A percentile compares a stretch with the other conserved stretches of the same genome.
phyloP scores from a whole-genome alignment of 371 early-diverging fungal species.

The Actinomucor elegans region DNA sequence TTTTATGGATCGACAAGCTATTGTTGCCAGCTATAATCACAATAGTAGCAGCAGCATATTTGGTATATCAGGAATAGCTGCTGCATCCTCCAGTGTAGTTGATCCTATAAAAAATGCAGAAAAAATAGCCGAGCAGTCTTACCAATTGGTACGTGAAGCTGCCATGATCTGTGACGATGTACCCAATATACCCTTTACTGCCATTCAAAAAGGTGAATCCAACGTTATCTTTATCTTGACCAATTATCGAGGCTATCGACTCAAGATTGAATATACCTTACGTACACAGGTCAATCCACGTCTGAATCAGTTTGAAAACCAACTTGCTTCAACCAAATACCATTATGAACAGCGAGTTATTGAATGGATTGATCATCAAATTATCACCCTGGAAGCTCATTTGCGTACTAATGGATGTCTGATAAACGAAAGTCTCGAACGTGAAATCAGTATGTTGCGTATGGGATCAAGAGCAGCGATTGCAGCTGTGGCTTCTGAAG shows the following conservation, averaged over 20 bases:
- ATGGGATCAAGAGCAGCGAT: slow-evolving; percentile 50
- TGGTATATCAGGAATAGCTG: neutral
- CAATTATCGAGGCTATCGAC: slow-evolving; percentile 34
- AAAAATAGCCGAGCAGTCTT: slow-evolving; percentile 24
- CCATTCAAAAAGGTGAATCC: slow-evolving; percentile 1
- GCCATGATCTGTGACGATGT: slow-evolving; percentile 26
- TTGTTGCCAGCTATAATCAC: slow-evolving; percentile 16
- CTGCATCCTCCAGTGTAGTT: neutral
- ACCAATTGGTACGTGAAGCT: slow-evolving; percentile 27
- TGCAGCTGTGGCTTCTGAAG: slow-evolving; percentile 37
- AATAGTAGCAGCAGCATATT: slow-evolving; percentile 1
- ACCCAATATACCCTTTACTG: slow-evolving; percentile 23
- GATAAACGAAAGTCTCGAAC: slow-evolving; percentile 28
- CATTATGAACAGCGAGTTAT: slow-evolving; percentile 41
- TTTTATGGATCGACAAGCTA: slow-evolving; percentile 40
- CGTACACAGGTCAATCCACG: slow-evolving; percentile 43
- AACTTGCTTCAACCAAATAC: slow-evolving; percentile 27
- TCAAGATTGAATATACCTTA: slow-evolving; percentile 40
- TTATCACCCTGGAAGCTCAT: slow-evolving; percentile 31
- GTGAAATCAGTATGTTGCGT: slow-evolving; percentile 35
- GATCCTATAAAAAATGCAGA: slow-evolving; percentile 24
- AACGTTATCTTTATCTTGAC: slow-evolving; percentile 21
- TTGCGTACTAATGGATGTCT: slow-evolving; percentile 35
- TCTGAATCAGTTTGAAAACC: slow-evolving; percentile 31
- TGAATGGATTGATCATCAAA: slow-evolving; percentile 48